Evolutionary conservation across 495 filamentous ascomycete genomes (phyloP).

Genomic region (Aspergillus steynii): DNA sequence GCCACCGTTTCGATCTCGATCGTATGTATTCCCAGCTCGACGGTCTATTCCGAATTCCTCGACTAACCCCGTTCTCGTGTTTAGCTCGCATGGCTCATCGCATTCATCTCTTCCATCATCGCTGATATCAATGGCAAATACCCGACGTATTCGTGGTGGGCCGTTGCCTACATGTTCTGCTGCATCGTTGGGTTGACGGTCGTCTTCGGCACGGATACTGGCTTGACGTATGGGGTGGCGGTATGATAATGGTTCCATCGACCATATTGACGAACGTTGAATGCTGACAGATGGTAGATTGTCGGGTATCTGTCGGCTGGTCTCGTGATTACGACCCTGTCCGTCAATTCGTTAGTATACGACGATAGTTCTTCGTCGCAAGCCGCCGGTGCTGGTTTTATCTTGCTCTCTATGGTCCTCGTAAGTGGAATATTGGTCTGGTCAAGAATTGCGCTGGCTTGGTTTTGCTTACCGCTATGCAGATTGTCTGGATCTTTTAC

Average conservation of each 20-base stretch:
- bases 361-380: conserved; percentile 66
- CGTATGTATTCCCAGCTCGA: conserved; percentile 55
- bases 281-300: conserved; percentile 45
- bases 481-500: conserved; percentile 99
- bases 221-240: conserved; percentile 86
- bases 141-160: conserved; percentile 90
- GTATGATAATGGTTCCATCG: conserved; percentile 42
- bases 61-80: conserved; percentile 4
- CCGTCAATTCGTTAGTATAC: conserved; percentile 82
- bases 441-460: not conserved
- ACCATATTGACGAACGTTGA: not conserved
- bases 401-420: conserved; percentile 91
- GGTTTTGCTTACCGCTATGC: conserved; percentile 15
- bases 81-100: conserved; percentile 92
- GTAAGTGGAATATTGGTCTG: conserved; percentile 50
- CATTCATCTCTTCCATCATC: conserved; percentile 83
- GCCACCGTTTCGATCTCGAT: conserved; percentile 90
- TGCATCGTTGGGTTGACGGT: conserved; percentile 75
- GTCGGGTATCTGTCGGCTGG: conserved; percentile 83
- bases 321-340: conserved; percentile 79
- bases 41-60: not conserved
- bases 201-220: conserved; percentile 78
- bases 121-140: conserved; percentile 61
- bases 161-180: conserved; percentile 80
- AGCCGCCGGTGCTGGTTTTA: conserved; percentile 89